Percentiles rank a stretch among this genome's conserved stretches.
Evolutionary conservation across 208 protist species (phyloP).

Genomic region (Leishmania guyanensis): DNA sequence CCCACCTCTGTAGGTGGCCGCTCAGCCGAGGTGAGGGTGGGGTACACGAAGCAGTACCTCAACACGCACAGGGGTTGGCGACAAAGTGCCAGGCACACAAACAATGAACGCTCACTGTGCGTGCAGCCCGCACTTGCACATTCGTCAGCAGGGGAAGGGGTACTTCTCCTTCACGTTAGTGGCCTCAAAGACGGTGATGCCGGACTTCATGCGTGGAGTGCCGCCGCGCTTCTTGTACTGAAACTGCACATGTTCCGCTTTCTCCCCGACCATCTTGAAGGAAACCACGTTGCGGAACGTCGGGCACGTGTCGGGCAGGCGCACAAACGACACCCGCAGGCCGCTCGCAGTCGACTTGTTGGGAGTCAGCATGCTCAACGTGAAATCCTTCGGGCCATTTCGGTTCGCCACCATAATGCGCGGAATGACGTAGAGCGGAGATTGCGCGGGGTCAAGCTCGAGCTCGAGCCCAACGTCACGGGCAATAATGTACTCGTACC

Average conservation of each 20-base stretch:
- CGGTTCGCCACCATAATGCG: constrained; percentile 37
- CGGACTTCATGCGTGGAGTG: constrained; percentile 27
- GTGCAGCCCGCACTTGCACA: neutral
- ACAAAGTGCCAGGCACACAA: neutral
- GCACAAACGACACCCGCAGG: constrained; percentile 40
- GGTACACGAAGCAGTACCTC: neutral
- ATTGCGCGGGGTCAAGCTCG: constrained; percentile 44
- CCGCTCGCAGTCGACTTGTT: constrained; percentile 20
- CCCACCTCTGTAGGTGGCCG: neutral
- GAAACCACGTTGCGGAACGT: constrained; percentile 33
- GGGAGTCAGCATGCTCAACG: constrained; percentile 35
- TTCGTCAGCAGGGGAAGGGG: constrained; percentile 27
- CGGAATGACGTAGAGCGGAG: constrained; percentile 58
- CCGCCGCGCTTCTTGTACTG: constrained; percentile 45
- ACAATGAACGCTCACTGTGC: neutral
- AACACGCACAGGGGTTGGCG: neutral
- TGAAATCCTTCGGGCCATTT: constrained; percentile 33
- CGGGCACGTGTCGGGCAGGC: constrained; percentile 29
- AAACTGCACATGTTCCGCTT: constrained; percentile 29
- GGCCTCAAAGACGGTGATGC: constrained; percentile 30
- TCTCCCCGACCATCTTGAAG: constrained; percentile 24
- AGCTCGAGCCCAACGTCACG: constrained; percentile 54
- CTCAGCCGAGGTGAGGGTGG: neutral
- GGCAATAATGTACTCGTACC: constrained; percentile 42
- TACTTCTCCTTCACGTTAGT: constrained; percentile 33